A percentile compares a stretch with the other conserved stretches of the same genome.
Conservation (phyloP, 2,329 filamentous ascomycete species). For the Xylariaceae sp. region DNA sequence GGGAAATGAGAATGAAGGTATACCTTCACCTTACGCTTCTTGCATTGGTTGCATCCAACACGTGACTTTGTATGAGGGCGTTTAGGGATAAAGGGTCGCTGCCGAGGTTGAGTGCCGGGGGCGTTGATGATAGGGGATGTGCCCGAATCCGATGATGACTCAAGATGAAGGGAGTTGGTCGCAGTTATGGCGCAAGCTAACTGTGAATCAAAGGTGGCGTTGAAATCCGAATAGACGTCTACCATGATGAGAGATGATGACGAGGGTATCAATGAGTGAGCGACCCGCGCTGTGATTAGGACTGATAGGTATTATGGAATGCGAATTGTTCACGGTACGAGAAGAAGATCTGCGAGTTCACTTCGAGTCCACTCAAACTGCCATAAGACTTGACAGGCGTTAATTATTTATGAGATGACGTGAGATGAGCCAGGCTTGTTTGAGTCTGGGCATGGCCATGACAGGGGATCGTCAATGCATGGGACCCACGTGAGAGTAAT, state of each 20-base stretch:
- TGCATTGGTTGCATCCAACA: constrained; percentile 50
- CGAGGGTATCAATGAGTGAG: constrained; percentile 10
- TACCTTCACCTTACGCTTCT: constrained; percentile 46
- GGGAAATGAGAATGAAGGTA: not conserved
- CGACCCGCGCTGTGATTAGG: not conserved
- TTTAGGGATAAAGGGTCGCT: constrained; percentile 40
- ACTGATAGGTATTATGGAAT: not conserved
- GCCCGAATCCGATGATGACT: not conserved
- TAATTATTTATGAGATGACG: not conserved
- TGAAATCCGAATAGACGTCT: constrained; percentile 5
- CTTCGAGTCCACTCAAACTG: not conserved
- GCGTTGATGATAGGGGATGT: not conserved
- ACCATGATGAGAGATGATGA: constrained; percentile 17
- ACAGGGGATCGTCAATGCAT: too few species aligned
- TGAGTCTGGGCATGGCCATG: too few species aligned
- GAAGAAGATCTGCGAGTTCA: not conserved
- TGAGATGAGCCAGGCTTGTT: not conserved
- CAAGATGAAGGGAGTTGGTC: not conserved
- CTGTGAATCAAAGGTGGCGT: constrained; percentile 12
- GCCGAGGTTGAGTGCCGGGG: constrained; percentile 4
- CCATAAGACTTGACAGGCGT: not conserved
- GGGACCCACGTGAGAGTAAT: too few species aligned
- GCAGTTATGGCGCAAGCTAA: constrained; percentile 4
- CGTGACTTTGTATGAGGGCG: constrained; percentile 53
- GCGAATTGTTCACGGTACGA: not conserved